These are phyloP conservation scores for Lactuca saligna DNA, from an alignment of 129 eudicot genomes.

Conservation along the genomic window DNA sequence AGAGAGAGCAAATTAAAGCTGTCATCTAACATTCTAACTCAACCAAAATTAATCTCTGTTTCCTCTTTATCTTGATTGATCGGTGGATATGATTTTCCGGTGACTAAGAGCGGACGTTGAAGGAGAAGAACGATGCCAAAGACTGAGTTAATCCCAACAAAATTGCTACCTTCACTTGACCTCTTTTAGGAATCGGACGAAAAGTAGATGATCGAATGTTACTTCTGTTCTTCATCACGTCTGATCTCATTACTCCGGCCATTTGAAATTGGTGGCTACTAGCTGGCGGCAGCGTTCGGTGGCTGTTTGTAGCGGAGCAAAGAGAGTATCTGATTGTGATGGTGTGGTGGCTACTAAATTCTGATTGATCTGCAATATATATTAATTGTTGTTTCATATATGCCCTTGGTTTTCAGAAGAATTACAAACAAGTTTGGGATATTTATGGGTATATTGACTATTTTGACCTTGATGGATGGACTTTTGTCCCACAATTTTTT, in stretches of 20 bases:
- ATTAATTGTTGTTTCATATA: neutral
- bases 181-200: slow-evolving; percentile 50
- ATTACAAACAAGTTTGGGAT: neutral
- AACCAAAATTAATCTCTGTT: neutral
- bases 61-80: neutral
- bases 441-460: neutral
- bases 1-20: neutral
- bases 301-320: neutral
- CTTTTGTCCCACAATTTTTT: neutral
- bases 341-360: neutral
- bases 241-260: neutral
- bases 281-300: neutral
- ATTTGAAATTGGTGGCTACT: neutral
- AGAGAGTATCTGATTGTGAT: neutral
- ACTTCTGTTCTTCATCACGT: neutral
- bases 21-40: neutral
- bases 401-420: neutral
- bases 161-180: slow-evolving; percentile 52
- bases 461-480: neutral
- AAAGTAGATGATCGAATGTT: neutral
- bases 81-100: neutral
- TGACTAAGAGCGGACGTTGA: slow-evolving; percentile 26
- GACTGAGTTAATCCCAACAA: slow-evolving; percentile 40
- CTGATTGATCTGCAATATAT: neutral
- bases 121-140: slow-evolving; percentile 39